Evolutionary conservation across 2,329 filamentous ascomycete species (phyloP).

Genomic region (Diaporthe vaccinii): DNA sequence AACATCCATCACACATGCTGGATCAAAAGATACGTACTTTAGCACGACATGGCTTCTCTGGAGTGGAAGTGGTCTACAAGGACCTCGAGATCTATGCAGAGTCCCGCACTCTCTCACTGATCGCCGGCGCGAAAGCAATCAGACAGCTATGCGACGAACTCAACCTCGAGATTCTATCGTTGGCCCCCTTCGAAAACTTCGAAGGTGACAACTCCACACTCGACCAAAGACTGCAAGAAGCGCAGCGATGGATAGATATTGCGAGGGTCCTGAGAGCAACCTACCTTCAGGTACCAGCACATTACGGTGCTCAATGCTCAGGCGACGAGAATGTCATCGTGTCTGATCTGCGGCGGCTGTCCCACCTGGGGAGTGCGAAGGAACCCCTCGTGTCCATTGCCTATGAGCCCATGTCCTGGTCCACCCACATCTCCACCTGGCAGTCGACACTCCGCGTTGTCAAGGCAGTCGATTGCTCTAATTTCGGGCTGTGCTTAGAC

Average conservation of each 20-base stretch:
- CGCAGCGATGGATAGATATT: not conserved
- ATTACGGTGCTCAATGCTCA: not conserved
- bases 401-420: not conserved
- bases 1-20: not conserved
- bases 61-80: not conserved
- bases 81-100: not conserved
- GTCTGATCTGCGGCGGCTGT: not conserved
- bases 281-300: not conserved
- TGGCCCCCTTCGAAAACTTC: not conserved
- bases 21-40: not conserved
- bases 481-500: not conserved
- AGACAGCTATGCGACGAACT: conserved; percentile 1
- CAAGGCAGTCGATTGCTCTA: not conserved
- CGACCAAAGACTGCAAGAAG: not conserved
- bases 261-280: not conserved
- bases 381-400: not conserved
- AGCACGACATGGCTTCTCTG: not conserved
- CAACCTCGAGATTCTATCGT: not conserved
- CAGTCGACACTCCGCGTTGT: not conserved
- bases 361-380: not conserved
- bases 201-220: not conserved
- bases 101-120: not conserved
- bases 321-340: not conserved
- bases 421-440: not conserved
- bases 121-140: not conserved